These are phyloP conservation scores for Pseudocercospora fuligena DNA, from an alignment of 2,329 filamentous ascomycete genomes.

Conservation along the genomic window DNA sequence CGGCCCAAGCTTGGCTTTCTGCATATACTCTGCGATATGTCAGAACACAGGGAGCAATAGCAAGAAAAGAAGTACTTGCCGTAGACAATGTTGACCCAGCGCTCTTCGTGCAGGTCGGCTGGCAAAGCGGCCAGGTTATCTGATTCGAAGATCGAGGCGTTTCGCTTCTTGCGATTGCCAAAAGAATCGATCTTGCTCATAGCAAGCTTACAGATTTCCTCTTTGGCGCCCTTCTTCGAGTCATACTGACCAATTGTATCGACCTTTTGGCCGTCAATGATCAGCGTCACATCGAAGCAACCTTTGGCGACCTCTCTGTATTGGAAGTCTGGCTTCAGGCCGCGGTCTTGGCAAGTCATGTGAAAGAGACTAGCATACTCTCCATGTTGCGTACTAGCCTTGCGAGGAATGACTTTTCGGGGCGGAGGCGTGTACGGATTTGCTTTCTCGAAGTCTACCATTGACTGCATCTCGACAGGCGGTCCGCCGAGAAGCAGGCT, in stretches of 20 bases:
- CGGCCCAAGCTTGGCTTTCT: conserved; percentile 24
- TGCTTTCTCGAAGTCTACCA: conserved; percentile 31
- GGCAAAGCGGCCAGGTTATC: conserved; percentile 7
- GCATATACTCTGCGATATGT: conserved; percentile 36
- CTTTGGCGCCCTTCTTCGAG: conserved; percentile 51
- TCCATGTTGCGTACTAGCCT: conserved; percentile 17
- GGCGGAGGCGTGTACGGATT: conserved; percentile 29
- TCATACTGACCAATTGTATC: conserved; percentile 37
- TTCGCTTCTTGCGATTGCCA: conserved; percentile 34
- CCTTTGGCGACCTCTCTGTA: conserved; percentile 21
- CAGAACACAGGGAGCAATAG: conserved; percentile 4
- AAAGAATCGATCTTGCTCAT: conserved; percentile 39
- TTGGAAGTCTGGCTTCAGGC: conserved; percentile 22
- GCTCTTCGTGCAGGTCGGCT: conserved; percentile 33
- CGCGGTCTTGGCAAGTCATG: conserved; percentile 26
- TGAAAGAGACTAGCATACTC: conserved; percentile 23
- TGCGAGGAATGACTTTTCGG: conserved; percentile 15
- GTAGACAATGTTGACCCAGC: conserved; percentile 47
- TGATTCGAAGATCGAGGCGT: conserved; percentile 17
- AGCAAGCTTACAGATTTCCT: conserved; percentile 44
- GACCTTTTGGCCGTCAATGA: conserved; percentile 20
- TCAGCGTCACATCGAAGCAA: conserved; percentile 25
- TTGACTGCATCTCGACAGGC: conserved; percentile 23
- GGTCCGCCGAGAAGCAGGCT: conserved; percentile 8
- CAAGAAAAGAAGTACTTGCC: conserved; percentile 18